Conservation (phyloP, 352 stramenopile genomes). For the Pythium vanterpoolii region DNA sequence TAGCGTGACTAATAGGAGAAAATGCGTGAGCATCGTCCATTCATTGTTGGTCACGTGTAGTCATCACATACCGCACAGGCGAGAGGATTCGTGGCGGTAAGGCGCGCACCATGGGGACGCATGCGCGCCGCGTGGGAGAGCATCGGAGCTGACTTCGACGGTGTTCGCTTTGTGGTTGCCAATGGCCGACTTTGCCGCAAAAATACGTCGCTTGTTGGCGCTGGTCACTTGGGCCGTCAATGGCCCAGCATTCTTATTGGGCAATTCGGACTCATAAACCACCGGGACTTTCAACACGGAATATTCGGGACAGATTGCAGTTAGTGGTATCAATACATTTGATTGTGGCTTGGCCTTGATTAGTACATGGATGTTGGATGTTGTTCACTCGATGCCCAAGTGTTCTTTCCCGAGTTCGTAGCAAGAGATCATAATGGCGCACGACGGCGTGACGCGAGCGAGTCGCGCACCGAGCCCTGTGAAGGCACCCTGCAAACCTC, state of each 20-base stretch:
- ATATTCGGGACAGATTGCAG: background rate
- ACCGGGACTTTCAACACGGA: background rate
- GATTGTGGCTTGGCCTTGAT: background rate
- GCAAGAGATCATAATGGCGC: slow-evolving; percentile 86
- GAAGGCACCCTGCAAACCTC: slow-evolving; percentile 49
- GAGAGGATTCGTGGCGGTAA: slow-evolving; percentile 5
- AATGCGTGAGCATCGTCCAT: background rate
- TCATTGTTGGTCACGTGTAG: background rate
- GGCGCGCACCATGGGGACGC: slow-evolving; percentile 14
- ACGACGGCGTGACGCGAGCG: slow-evolving; percentile 67
- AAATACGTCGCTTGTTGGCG: too few species aligned
- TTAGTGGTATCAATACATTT: background rate
- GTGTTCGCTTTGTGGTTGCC: background rate
- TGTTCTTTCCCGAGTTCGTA: slow-evolving; percentile 82
- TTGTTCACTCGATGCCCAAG: slow-evolving; percentile 52
- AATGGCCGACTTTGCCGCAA: too few species aligned
- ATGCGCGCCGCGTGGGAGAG: slow-evolving; percentile 36
- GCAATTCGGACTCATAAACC: background rate
- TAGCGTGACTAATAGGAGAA: slow-evolving; percentile 34
- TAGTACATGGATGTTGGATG: background rate
- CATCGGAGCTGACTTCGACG: slow-evolving; percentile 25
- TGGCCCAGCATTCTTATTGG: slow-evolving; percentile 11
- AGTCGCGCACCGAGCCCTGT: slow-evolving; percentile 65
- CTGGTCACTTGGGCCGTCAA: slow-evolving; percentile 20
- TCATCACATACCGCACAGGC: background rate